phyloP scores from a whole-genome alignment of 306 rosid species.

The Arachis stenosperma region DNA sequence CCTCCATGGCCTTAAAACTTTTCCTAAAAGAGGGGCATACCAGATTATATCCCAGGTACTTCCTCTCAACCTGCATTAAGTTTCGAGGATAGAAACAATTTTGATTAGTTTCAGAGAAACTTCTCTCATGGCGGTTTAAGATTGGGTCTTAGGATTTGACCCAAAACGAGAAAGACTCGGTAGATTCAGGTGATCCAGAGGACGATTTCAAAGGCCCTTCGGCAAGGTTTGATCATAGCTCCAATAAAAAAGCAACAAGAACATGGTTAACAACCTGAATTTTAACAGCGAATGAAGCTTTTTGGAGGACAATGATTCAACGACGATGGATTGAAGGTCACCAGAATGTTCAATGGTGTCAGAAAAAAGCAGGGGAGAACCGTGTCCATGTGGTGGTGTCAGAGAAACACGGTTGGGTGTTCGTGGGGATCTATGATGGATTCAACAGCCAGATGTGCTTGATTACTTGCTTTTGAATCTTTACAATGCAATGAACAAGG shows the following conservation, averaged over 20 bases:
- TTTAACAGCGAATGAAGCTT: constrained; percentile 92
- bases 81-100: constrained; percentile 49
- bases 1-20: no score
- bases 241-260: no score
- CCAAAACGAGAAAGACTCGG: constrained; percentile 59
- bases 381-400: constrained; percentile 96
- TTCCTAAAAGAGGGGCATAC: no score
- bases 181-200: constrained; percentile 63
- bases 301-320: constrained; percentile 80
- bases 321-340: constrained; percentile 49
- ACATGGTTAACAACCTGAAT: constrained; percentile 73
- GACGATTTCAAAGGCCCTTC: constrained; percentile 72
- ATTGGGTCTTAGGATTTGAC: constrained; percentile 45
- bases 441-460: constrained; percentile 95
- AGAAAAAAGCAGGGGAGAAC: constrained; percentile 98
- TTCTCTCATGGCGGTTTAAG: constrained; percentile 75
- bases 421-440: constrained; percentile 95
- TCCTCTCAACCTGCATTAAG: no score
- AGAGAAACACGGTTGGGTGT: constrained; percentile 96
- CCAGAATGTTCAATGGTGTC: constrained; percentile 98
- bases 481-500: constrained; percentile 72
- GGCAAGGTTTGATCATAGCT: constrained; percentile 71
- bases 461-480: constrained; percentile 79
- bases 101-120: constrained; percentile 79
- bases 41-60: no score